phyloP scores from a whole-genome alignment of 176 grass and related monocot species.

The Oryza glaberrima region DNA sequence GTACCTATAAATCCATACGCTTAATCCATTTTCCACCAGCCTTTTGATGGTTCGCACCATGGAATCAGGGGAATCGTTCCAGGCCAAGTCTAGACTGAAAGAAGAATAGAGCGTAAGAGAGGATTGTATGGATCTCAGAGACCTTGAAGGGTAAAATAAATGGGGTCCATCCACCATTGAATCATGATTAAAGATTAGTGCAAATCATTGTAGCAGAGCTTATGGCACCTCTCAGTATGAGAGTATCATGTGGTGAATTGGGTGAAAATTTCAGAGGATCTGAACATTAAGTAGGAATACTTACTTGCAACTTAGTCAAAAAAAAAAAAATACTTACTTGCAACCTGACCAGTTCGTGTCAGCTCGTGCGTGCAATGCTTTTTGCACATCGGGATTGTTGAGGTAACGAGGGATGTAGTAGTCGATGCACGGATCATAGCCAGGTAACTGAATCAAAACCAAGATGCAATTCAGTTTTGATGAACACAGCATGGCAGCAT shows the following conservation, averaged over 20 bases:
- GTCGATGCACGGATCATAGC: constrained; percentile 46
- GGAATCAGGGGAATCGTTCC: constrained; percentile 11
- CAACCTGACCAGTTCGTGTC: constrained; percentile 36
- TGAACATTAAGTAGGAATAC: not conserved
- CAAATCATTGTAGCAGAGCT: no score
- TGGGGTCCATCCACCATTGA: no score
- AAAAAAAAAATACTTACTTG: constrained; percentile 17
- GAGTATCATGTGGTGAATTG: not conserved
- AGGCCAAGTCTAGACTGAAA: not conserved
- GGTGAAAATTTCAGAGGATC: not conserved
- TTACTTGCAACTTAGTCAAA: constrained; percentile 38
- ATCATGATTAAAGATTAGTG: no score
- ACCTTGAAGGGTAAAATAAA: not conserved
- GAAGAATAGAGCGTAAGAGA: not conserved
- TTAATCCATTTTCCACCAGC: constrained; percentile 24
- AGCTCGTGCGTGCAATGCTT: constrained; percentile 49
- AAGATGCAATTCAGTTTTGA: no score
- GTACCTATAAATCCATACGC: constrained; percentile 54
- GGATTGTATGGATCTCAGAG: no score
- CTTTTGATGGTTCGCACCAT: constrained; percentile 40
- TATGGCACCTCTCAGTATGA: no score
- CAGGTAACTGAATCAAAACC: constrained; percentile 30
- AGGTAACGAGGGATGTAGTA: constrained; percentile 40
- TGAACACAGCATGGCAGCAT: no score
- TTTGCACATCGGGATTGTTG: constrained; percentile 43